Base-by-base conservation (phyloP, 345 rosid species). In the Linum usitatissimum region DNA sequence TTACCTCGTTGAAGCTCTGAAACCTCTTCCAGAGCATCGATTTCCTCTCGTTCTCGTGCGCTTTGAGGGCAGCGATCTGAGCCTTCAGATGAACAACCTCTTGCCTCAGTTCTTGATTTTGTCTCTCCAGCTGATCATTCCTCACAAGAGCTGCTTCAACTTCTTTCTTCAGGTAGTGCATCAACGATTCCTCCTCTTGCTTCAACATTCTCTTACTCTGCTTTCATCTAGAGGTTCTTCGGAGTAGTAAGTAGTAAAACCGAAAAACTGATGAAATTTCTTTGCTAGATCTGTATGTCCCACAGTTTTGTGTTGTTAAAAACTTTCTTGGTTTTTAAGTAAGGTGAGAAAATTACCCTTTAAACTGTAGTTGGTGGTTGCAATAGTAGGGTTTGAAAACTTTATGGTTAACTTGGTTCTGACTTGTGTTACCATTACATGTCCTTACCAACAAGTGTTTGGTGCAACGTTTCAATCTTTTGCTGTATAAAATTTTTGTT, bases 1-100 rank as follows among this genome's bases (percentile, higher is more conserved):
- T 42, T 21, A 58, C 64, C 15, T 86, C 90, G 20, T 69, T 73
- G 45, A 87, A 65, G 70, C 69, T 85, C 71, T 92, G 95, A 61
- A 89, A 68, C 78, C 89, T 89, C 84, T 92, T 89, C 98, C 97
- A 87, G 12, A 87, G 86, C 76, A 81, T 69, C 55, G 93, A 78
- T 78, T 83, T 87, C 66, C 97, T 84, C 78, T 87, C 98, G 57
- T 83, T 85, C 55, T 86, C 98, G 60, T 84, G 90, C 31, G 91
- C 90, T 78, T 83, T 85, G 67, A 87, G 84, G 38, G 86, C 81
- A 69, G 45, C 74, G 56, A 92, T 75, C 39, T 84, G 95, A 19
- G 86, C 77, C 77, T 78, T 86, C n/a, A 92, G 72, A 40, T 87
- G 88, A 4, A 74, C 57, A 0, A 83, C 80, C 78, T 92, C 98